phyloP scores from a whole-genome alignment of 257 asterid species.

The Haberlea rhodopensis region DNA sequence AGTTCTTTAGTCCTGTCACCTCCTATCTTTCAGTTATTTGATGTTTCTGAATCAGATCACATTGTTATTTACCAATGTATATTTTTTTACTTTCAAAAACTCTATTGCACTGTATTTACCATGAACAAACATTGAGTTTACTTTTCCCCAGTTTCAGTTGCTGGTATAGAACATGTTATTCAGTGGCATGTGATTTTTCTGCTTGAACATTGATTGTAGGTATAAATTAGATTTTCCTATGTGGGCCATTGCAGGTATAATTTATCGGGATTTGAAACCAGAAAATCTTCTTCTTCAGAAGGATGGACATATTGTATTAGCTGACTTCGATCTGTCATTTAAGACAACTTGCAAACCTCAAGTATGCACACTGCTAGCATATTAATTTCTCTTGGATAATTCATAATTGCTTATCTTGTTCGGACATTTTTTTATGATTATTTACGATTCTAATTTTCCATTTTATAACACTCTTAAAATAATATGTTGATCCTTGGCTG shows the following conservation, averaged over 20 bases:
- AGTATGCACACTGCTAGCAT: slow-evolving; percentile 40
- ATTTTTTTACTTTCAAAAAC: too few relatives aligned
- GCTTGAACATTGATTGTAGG: slow-evolving; percentile 16
- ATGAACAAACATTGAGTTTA: too few relatives aligned
- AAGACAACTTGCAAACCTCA: too few relatives aligned
- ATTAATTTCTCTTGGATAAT: slow-evolving; percentile 11
- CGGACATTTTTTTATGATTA: neutral
- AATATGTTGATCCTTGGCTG: slow-evolving; percentile 3
- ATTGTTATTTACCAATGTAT: too few relatives aligned
- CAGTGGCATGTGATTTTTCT: slow-evolving; percentile 9
- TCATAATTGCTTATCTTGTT: neutral
- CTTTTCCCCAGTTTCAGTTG: too few relatives aligned
- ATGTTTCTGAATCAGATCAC: too few relatives aligned
- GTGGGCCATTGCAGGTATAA: slow-evolving; percentile 61
- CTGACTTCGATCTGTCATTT: too few relatives aligned
- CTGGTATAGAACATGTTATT: slow-evolving; percentile 1
- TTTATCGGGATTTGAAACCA: slow-evolving; percentile 91
- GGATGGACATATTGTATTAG: too few relatives aligned
- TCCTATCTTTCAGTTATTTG: too few relatives aligned
- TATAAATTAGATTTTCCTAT: slow-evolving; percentile 15
- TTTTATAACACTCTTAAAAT: neutral
- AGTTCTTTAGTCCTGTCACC: too few relatives aligned
- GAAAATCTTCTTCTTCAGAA: slow-evolving; percentile 83
- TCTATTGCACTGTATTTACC: too few relatives aligned
- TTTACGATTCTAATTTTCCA: neutral